Percentiles rank a stretch among this genome's conserved stretches.
These are phyloP conservation scores for Auricularia heimuer DNA, from an alignment of 768 basidiomycete genomes.

Conservation along the genomic window DNA sequence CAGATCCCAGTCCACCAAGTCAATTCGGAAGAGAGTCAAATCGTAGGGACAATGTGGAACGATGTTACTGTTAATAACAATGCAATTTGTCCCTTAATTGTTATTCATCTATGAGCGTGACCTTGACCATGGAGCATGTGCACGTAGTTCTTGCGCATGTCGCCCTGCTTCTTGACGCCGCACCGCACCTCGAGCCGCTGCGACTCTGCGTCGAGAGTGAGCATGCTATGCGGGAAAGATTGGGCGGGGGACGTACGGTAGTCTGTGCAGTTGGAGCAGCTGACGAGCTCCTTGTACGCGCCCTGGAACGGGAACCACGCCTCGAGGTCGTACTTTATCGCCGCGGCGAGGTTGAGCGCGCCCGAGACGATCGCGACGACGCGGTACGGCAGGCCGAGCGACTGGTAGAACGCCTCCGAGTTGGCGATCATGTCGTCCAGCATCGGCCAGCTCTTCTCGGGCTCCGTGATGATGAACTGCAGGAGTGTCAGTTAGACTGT, in stretches of 20 bases:
- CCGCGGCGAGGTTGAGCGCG: constrained; percentile 90
- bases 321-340: constrained; percentile 96
- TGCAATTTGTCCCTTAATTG: too few relatives aligned
- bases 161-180: constrained; percentile 84
- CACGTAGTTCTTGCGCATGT: constrained; percentile 85
- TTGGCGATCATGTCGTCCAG: constrained; percentile 85
- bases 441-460: constrained; percentile 89
- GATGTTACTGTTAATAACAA: too few relatives aligned
- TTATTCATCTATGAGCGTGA: too few relatives aligned
- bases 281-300: constrained; percentile 93
- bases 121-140: too few relatives aligned
- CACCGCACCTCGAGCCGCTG: constrained; percentile 88
- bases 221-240: not conserved
- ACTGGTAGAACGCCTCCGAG: constrained; percentile 94
- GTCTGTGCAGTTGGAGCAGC: constrained; percentile 97
- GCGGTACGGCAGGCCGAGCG: constrained; percentile 83
- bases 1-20: too few relatives aligned
- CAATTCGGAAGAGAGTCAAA: too few relatives aligned
- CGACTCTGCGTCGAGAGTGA: constrained; percentile 41
- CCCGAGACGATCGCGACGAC: constrained; percentile 93
- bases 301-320: constrained; percentile 99
- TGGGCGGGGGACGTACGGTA: constrained; percentile 53
- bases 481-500: too few relatives aligned
- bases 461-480: constrained; percentile 88
- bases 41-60: too few relatives aligned